A percentile compares a stretch with the other conserved stretches of the same genome.
phyloP scores from a whole-genome alignment of 176 grass and related monocot species.

The Musa troglodytarum region DNA sequence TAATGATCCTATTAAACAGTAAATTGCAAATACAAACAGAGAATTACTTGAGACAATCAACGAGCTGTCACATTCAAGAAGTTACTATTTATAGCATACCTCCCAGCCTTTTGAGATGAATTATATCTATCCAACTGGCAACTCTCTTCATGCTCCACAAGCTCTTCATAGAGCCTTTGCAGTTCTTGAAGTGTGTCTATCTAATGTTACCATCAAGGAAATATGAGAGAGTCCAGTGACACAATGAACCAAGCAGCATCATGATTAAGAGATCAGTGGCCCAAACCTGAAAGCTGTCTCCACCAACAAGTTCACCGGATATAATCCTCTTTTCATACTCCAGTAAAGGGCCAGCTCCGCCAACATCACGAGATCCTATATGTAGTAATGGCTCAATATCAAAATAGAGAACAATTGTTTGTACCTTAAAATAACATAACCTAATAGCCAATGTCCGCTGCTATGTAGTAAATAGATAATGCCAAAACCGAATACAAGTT shows the following conservation, averaged over 20 bases:
- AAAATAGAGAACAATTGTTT: slow-evolving; percentile 11
- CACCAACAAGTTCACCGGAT: slow-evolving; percentile 67
- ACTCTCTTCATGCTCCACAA: slow-evolving; percentile 53
- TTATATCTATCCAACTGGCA: slow-evolving; percentile 69
- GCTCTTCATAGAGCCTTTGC: slow-evolving; percentile 71
- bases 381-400: slow-evolving; percentile 1
- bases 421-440: background rate
- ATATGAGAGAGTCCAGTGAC: background rate
- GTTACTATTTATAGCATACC: slow-evolving; percentile 19
- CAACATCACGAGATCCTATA: slow-evolving; percentile 27
- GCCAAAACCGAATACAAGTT: background rate
- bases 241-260: slow-evolving; percentile 1
- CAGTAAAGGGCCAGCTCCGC: slow-evolving; percentile 48
- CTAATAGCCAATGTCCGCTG: background rate
- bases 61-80: background rate
- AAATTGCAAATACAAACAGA: slow-evolving; percentile 1
- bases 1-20: background rate
- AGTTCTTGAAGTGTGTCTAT: slow-evolving; percentile 59
- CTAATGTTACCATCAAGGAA: slow-evolving; percentile 33
- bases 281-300: slow-evolving; percentile 76
- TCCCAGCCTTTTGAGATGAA: slow-evolving; percentile 65
- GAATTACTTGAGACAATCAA: background rate
- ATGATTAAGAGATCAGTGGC: background rate
- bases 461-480: background rate
- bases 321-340: slow-evolving; percentile 74